Evolutionary conservation across 768 basidiomycete genomes (phyloP), one percentile per base, ranked within the genome.

Genomic region (Chalciporus piperatus): DNA sequence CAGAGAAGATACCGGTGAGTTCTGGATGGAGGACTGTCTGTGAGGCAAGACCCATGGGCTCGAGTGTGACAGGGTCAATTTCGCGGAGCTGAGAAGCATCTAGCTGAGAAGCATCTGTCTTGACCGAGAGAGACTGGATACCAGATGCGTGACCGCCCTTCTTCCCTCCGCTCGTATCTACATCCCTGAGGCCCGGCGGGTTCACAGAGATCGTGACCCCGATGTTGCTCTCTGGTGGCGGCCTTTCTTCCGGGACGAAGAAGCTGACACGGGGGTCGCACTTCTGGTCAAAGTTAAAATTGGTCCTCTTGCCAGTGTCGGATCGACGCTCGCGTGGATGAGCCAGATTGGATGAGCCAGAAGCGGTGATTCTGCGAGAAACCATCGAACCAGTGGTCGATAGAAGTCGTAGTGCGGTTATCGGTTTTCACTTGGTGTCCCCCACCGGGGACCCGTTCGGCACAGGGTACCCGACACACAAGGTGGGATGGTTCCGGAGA

Each of bases 371-470:
- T 68, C 54, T 71, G 64, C 13, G 69, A 65, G 41, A 75, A 67
- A 22, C 74, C 74, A 45, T 75, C 74, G 48, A 75, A 75, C 74
- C n/a, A n/a, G n/a, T n/a, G n/a, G n/a, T n/a, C n/a, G n/a, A n/a
- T n/a, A n/a, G n/a, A n/a, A n/a, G n/a, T 72, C 71, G 45, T 74
- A 73, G 42, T 66, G n/a, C n/a, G n/a, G n/a, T n/a, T n/a, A n/a
- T 56, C 40, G 0, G 59, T 17, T 28, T 62, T 50, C 32, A 70
- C 64, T 47, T 71, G 62, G 48, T 59, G 16, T 6, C 61, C 64
- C 2, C 71, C 72, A 9, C n/a, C n/a, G n/a, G n/a, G 74, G 73
- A 7, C 73, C 73, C 6, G 72, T 75, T 25, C 73, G 57, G 52
- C 73, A 71, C 17, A 75, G 62, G 17, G 62, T 64, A 7, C 74